These are phyloP conservation scores for Cornus kousa DNA, from an alignment of 148 eudicot genomes.

Conservation along the genomic window DNA sequence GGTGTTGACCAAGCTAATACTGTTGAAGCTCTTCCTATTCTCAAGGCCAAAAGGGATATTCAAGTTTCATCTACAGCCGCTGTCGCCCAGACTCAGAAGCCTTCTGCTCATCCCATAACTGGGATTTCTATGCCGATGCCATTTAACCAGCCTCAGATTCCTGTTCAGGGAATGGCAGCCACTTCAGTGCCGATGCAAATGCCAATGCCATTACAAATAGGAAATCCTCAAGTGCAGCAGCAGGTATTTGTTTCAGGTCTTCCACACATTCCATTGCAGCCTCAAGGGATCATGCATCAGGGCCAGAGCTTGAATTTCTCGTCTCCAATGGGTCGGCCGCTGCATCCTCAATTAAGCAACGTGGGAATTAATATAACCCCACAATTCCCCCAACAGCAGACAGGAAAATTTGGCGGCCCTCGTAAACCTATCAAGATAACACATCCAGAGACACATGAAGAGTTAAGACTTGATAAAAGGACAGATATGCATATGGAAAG, in stretches of 20 bases:
- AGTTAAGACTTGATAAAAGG: conserved; percentile 58
- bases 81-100: conserved; percentile 46
- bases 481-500: conserved; percentile 23
- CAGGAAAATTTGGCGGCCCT: conserved; percentile 33
- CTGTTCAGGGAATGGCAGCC: conserved; percentile 37
- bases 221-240: conserved; percentile 53
- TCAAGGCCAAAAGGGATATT: conserved; percentile 41
- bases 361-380: conserved; percentile 47
- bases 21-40: conserved; percentile 32
- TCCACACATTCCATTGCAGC: conserved; percentile 53
- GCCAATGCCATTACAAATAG: conserved; percentile 47
- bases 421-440: conserved; percentile 82
- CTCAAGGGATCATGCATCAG: conserved; percentile 75
- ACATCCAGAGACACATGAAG: conserved; percentile 86
- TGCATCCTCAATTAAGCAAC: conserved; percentile 54
- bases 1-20: conserved; percentile 30
- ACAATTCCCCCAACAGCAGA: conserved; percentile 55
- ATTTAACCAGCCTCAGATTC: conserved; percentile 42
- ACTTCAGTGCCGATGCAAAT: conserved; percentile 51
- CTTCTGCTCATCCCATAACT: conserved; percentile 42
- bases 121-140: conserved; percentile 48
- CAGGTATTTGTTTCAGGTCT: conserved; percentile 51
- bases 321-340: conserved; percentile 52
- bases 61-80: conserved; percentile 38
- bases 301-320: conserved; percentile 54